Evolutionary conservation across 495 filamentous ascomycete species (phyloP), one percentile per base, ranked within the genome.

Genomic region (Chaetomidium leptoderma): DNA sequence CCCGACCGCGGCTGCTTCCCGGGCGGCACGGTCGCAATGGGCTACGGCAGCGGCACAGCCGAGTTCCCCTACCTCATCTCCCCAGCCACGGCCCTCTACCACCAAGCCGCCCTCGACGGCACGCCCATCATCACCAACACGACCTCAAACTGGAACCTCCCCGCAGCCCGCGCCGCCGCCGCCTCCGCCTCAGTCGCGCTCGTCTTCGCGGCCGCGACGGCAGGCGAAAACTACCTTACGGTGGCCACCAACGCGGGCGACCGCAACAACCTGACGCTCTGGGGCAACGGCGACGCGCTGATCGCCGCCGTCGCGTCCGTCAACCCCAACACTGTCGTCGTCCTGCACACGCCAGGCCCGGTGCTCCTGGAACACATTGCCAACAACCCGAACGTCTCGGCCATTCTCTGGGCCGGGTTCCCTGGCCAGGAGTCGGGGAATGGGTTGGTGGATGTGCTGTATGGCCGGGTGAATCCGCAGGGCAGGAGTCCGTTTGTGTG

Each of bases 1-100:
- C 45, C 45, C 9, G 45, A 48, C 45, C 45, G 45, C 45, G 45
- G 45, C 45, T 48, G 45, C 30, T 50, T 35, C 47, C 9, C 3
- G 10, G 7, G 5, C 30, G 32, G 30, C 30, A 35, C 29, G 17
- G 16, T 19, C 30, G 29, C 47, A 0, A 36, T 36, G 47, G 47
- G 47, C 47, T 35, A 36, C 47, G 47, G 47, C 30, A 36, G 30
- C 30, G 47, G 47, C 32, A 50, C 47, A 6, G 47, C 30, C 47
- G 17, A 36, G 9, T 50, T 35, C 29, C 29, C 47, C 47, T 50
- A 50, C 19, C 29, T 50, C 10, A 16, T 50, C 30, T 23, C 47
- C 47, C 47, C 47, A 8, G 17, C 21, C 17, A 27, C n/a, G 13
- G 47, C 47, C 10, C 29, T 50, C 17, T 7, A 10, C 17, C 17